A percentile compares a stretch with the other conserved stretches of the same genome.
These are phyloP conservation scores for Nicotiana obtusifolia DNA, from an alignment of 257 asterid genomes.

Conservation along the genomic window DNA sequence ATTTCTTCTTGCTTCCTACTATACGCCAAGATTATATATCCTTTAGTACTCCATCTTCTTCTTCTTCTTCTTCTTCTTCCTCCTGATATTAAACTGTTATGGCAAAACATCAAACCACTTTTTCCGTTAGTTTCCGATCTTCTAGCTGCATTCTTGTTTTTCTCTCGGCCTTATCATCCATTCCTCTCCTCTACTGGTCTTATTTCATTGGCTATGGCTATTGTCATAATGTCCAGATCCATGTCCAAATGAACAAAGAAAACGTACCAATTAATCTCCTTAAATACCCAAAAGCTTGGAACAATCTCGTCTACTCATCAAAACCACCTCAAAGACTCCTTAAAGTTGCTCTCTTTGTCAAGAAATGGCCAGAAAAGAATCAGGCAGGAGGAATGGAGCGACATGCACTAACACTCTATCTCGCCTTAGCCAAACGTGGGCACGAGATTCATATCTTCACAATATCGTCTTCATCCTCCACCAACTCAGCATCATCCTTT, in stretches of 20 bases:
- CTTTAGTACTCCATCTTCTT: neutral
- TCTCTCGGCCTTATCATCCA: conserved; percentile 35
- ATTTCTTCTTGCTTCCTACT: neutral
- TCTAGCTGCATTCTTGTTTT: conserved; percentile 14
- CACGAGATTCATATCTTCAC: conserved; percentile 72
- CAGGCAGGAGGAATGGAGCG: conserved; percentile 70
- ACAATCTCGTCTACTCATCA: conserved; percentile 39
- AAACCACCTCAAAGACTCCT: conserved; percentile 35
- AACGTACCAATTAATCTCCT: conserved; percentile 32
- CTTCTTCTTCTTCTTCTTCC: neutral
- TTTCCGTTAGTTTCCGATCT: neutral
- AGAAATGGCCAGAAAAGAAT: conserved; percentile 58
- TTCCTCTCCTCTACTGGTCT: conserved; percentile 37
- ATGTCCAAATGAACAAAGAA: neutral
- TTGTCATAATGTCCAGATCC: conserved; percentile 15
- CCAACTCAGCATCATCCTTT: neutral
- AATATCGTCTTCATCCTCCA: conserved; percentile 22
- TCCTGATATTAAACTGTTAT: conserved; percentile 2
- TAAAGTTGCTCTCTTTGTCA: conserved; percentile 62
- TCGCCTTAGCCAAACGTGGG: conserved; percentile 42
- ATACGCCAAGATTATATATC: neutral
- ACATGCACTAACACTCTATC: conserved; percentile 33
- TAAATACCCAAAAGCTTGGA: conserved; percentile 46
- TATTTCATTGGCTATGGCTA: neutral
- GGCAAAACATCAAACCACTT: conserved; percentile 26